phyloP scores from a whole-genome alignment of 441 rosid species.

The Oxalis stricta region DNA sequence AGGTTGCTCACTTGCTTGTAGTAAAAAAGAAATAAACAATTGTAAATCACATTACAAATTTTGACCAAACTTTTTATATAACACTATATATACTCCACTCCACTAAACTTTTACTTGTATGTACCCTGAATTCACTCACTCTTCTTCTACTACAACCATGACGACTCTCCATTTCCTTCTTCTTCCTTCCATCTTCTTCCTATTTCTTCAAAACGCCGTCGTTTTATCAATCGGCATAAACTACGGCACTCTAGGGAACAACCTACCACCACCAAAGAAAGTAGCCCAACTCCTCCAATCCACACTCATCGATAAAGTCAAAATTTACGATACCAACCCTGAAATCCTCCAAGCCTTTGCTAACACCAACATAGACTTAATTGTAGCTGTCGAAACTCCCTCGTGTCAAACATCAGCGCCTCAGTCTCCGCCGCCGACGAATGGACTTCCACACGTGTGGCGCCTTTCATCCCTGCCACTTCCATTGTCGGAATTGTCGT shows the following conservation, averaged over 20 bases:
- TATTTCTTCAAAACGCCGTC: constrained; percentile 5
- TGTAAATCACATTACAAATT: too few relatives aligned
- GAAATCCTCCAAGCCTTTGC: constrained; percentile 57
- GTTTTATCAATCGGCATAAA: constrained; percentile 39
- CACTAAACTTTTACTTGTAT: too few relatives aligned
- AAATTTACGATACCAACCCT: constrained; percentile 56
- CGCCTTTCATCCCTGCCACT: constrained; percentile 48
- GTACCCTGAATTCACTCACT: not conserved
- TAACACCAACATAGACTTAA: constrained; percentile 50
- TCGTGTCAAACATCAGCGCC: constrained; percentile 34
- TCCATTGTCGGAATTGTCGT: constrained; percentile 39
- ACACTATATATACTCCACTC: too few relatives aligned
- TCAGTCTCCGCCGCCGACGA: constrained; percentile 32
- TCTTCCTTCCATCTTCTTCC: constrained; percentile 15
- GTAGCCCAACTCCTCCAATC: constrained; percentile 61
- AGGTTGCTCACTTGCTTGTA: too few relatives aligned
- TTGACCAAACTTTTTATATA: too few relatives aligned
- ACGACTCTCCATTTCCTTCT: constrained; percentile 6
- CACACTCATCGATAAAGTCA: constrained; percentile 50
- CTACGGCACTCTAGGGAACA: constrained; percentile 56
- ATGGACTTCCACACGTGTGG: constrained; percentile 37
- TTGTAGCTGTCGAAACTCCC: constrained; percentile 48
- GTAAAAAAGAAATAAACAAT: too few relatives aligned
- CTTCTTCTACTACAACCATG: constrained; percentile 2
- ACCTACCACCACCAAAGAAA: constrained; percentile 50